phyloP scores from a whole-genome alignment of 2,329 filamentous ascomycete species.

The Phialophora tarda region DNA sequence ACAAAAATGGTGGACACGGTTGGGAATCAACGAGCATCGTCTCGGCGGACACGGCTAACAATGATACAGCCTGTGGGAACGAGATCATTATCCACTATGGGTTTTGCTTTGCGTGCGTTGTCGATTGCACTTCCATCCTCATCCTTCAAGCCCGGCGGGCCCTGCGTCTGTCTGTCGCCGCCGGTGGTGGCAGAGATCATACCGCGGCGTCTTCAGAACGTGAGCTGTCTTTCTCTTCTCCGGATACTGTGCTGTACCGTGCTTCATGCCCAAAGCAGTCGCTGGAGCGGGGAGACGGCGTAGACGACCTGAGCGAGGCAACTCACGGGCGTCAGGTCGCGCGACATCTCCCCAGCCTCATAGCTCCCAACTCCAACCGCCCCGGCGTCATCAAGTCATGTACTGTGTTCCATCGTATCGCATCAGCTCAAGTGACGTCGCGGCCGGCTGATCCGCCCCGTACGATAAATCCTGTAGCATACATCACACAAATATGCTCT shows the following conservation, averaged over 20 bases:
- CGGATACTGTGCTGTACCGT: background rate
- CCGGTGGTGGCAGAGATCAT: background rate
- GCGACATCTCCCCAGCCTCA: background rate
- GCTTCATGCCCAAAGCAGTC: background rate
- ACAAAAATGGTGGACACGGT: background rate
- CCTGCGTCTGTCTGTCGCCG: background rate
- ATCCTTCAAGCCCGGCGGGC: background rate
- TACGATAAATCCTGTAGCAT: too few relatives aligned
- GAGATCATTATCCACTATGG: background rate
- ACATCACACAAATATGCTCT: too few relatives aligned
- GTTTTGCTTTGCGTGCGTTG: background rate
- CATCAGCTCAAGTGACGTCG: too few relatives aligned
- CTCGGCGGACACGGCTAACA: background rate
- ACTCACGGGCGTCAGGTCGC: background rate
- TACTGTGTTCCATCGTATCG: background rate
- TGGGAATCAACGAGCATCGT: background rate
- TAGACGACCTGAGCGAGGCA: background rate
- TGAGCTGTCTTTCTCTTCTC: background rate
- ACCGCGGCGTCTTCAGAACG: background rate
- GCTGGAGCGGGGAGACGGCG: background rate
- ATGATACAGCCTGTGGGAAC: background rate
- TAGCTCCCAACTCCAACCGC: background rate
- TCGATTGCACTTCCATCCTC: background rate
- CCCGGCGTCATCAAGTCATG: background rate
- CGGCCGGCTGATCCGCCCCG: too few relatives aligned